These are phyloP conservation scores for Mortierella polycephala DNA, from an alignment of 371 early-diverging fungal genomes.

Conservation along the genomic window DNA sequence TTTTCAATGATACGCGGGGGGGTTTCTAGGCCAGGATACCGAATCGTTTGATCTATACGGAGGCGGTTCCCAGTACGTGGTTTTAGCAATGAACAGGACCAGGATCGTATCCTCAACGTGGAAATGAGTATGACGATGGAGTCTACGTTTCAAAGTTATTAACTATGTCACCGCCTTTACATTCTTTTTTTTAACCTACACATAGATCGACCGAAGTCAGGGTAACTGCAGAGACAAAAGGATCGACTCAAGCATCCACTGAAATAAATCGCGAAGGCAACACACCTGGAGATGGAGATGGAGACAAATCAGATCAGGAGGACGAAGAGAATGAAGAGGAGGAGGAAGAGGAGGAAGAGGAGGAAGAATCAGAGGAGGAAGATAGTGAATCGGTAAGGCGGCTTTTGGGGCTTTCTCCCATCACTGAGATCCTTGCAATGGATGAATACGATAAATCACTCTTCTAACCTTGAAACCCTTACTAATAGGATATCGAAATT, in stretches of 20 bases:
- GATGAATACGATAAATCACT: background rate
- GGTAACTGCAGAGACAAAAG: conserved; percentile 24
- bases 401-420: background rate
- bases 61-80: conserved; percentile 32
- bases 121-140: no score
- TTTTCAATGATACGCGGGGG: background rate
- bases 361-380: conserved; percentile 24
- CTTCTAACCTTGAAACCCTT: background rate
- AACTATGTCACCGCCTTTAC: background rate
- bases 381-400: conserved; percentile 46
- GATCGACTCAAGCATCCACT: conserved; percentile 12
- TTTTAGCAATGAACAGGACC: background rate
- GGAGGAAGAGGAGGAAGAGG: conserved; percentile 45
- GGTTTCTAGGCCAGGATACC: conserved; percentile 28
- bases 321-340: conserved; percentile 54
- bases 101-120: background rate
- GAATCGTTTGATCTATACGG: conserved; percentile 54
- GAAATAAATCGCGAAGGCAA: background rate
- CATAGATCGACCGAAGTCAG: conserved; percentile 35
- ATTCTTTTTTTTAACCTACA: background rate
- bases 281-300: conserved; percentile 26
- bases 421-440: background rate
- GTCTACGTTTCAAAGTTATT: background rate
- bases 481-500: conserved; percentile 72
- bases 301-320: conserved; percentile 36